Conservation (phyloP, 1,284 basidiomycete genomes). For the Fomitopsis betulina region DNA sequence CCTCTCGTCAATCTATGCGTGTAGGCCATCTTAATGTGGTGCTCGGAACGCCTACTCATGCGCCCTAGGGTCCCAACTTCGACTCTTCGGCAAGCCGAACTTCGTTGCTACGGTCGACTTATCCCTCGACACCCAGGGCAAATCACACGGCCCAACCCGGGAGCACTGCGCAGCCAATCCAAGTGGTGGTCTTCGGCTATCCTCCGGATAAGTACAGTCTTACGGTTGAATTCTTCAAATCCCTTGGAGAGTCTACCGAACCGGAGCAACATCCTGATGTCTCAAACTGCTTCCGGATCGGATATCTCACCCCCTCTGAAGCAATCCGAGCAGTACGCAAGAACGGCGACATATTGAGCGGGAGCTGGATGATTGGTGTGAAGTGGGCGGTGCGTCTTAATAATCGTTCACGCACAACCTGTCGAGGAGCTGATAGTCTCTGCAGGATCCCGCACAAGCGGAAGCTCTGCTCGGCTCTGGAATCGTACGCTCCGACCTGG, state of each 20-base stretch:
- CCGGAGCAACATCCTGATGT: conserved; percentile 60
- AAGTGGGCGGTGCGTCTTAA: conserved; percentile 66
- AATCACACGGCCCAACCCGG: conserved; percentile 20
- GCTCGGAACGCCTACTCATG: not conserved
- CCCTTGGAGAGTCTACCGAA: conserved; percentile 61
- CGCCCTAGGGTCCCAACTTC: conserved; percentile 30
- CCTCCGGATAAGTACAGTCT: conserved; percentile 67
- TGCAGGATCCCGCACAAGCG: conserved; percentile 54
- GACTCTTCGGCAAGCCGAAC: conserved; percentile 22
- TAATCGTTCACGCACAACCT: not conserved
- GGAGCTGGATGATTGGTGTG: conserved; percentile 76
- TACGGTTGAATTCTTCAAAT: conserved; percentile 68
- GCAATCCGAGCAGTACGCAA: conserved; percentile 71
- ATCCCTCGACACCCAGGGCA: conserved; percentile 27
- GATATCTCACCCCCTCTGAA: conserved; percentile 63
- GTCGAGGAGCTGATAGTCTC: not conserved
- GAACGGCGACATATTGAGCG: conserved; percentile 72
- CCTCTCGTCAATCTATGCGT: conserved; percentile 38
- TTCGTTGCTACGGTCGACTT: conserved; percentile 21
- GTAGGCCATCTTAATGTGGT: conserved; percentile 29
- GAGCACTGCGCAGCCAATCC: conserved; percentile 34
- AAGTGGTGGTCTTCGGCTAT: conserved; percentile 73
- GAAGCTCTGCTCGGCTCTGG: conserved; percentile 48
- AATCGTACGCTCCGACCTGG: conserved; percentile 13
- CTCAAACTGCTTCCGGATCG: conserved; percentile 67